Evolutionary conservation across 495 filamentous ascomycete species (phyloP).

Genomic region (Penicillium ochrochloron): DNA sequence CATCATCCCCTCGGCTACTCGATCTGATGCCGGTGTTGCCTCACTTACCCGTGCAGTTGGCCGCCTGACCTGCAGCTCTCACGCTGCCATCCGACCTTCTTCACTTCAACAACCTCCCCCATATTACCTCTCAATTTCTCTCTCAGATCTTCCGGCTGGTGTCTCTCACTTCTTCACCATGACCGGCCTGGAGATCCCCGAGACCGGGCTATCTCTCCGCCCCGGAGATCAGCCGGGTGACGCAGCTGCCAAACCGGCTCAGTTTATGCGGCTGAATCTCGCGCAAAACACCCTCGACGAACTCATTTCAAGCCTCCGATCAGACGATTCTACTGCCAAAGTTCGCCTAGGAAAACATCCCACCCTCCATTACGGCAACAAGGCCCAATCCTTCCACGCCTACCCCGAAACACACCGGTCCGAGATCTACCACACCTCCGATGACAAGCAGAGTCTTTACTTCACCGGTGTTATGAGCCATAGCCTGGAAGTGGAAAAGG

Average conservation of each 20-base stretch:
- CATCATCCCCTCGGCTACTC: slow-evolving; percentile 27
- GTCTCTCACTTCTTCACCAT: slow-evolving; percentile 25
- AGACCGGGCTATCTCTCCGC: slow-evolving; percentile 52
- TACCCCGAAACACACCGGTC: slow-evolving; percentile 52
- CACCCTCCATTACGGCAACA: slow-evolving; percentile 57
- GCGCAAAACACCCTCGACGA: slow-evolving; percentile 69
- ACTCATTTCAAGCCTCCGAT: slow-evolving; percentile 67
- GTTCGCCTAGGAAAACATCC: slow-evolving; percentile 52
- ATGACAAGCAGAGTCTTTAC: slow-evolving; percentile 50
- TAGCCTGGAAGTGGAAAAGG: slow-evolving; percentile 59
- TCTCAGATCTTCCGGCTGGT: slow-evolving; percentile 16
- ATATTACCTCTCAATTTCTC: not conserved
- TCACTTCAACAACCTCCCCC: slow-evolving; percentile 30
- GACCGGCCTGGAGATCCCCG: slow-evolving; percentile 50
- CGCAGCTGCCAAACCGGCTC: slow-evolving; percentile 41
- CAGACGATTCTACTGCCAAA: slow-evolving; percentile 59
- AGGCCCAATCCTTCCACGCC: slow-evolving; percentile 55
- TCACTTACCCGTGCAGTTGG: slow-evolving; percentile 46
- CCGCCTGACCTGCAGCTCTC: slow-evolving; percentile 51
- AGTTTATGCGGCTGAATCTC: slow-evolving; percentile 68
- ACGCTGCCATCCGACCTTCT: slow-evolving; percentile 48
- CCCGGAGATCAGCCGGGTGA: slow-evolving; percentile 42
- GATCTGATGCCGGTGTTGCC: slow-evolving; percentile 48
- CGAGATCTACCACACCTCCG: slow-evolving; percentile 54
- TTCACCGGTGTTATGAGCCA: slow-evolving; percentile 62